Evolutionary conservation across 306 rosid genomes (phyloP), one percentile per base, ranked within the genome.

Genomic region (Comarum palustre): DNA sequence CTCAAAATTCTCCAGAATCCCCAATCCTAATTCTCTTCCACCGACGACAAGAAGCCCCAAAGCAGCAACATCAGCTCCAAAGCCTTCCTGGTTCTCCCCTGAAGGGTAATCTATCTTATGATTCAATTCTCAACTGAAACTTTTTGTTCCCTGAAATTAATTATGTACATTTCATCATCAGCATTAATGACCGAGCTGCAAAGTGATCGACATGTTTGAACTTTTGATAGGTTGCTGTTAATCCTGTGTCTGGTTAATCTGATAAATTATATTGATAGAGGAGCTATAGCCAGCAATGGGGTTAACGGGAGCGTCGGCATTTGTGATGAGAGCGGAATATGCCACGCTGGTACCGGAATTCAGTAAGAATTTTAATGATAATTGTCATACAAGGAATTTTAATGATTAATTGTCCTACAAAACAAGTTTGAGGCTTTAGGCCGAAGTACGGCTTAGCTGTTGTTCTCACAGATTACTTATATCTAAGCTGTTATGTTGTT

Each of bases 201-300:
- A 51, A 32, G 45, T 66, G 34, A 25, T 66, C 16, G 0, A 57
- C 5, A 25, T 29, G 13, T 55, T 20, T 72, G 31, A 52, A 45
- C 36, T 27, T 32, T 73, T 70, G 79, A 38, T 87, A 89, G 98
- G 87, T 81, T 93, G 81, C 90, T 93, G 10, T 16, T 81, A 6
- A 75, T 93, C 64, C 86, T 90, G 72, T 90, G 96, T 55, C 60
- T 80, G 42, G 83, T 93, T 78, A 90, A 90, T 70, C 17, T 81
- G 88, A 6, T 93, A 24, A 90, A 89, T 82, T 93, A 93, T 67
- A 84, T 90, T 77, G 97, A 90, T 77, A 93, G 96, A 60, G 98
- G 97, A 79, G 92, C 89, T 25, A 93, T 90, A 71, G 97, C 92
- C 2, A 93, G 98, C 82, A 93, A 93, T 59, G 98, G 98, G 66